Conservation (phyloP, 768 basidiomycete species). For the Serendipita vermifera region DNA sequence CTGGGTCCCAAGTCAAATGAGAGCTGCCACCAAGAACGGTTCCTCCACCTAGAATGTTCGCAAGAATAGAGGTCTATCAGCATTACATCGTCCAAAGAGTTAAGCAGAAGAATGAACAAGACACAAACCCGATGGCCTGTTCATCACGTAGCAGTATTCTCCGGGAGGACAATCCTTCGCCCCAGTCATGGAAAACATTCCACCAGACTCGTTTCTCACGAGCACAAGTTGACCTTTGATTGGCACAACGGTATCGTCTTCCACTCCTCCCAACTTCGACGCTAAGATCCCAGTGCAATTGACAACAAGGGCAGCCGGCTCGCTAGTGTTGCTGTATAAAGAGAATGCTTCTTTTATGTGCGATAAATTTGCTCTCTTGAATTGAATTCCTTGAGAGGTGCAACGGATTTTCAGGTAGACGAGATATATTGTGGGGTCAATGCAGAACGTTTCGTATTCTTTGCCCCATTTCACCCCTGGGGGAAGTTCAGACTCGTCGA, state of each 20-base stretch:
- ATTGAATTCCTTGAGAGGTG: slow-evolving; percentile 28
- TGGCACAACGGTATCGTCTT: slow-evolving; percentile 61
- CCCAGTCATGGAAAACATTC: slow-evolving; percentile 23
- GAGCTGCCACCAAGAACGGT: slow-evolving; percentile 44
- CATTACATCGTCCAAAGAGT: slow-evolving; percentile 11
- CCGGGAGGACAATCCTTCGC: too few species aligned
- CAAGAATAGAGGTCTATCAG: slow-evolving; percentile 41
- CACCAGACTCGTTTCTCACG: slow-evolving; percentile 32
- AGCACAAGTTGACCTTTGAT: slow-evolving; percentile 74
- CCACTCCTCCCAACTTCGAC: slow-evolving; percentile 66
- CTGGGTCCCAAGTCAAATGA: slow-evolving; percentile 39
- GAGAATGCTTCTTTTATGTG: slow-evolving; percentile 36
- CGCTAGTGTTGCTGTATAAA: slow-evolving; percentile 25
- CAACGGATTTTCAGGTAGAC: slow-evolving; percentile 35
- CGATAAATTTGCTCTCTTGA: slow-evolving; percentile 31
- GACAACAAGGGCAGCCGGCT: neutral
- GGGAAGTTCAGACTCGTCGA: slow-evolving; percentile 27
- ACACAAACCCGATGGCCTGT: neutral
- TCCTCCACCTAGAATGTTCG: slow-evolving; percentile 30
- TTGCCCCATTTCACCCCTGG: slow-evolving; percentile 27
- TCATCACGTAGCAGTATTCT: slow-evolving; percentile 15
- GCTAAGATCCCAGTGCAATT: slow-evolving; percentile 26
- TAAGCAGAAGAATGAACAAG: neutral
- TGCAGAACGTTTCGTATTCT: slow-evolving; percentile 34
- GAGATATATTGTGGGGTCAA: slow-evolving; percentile 40